Evolutionary conservation across 352 stramenopile genomes (phyloP).

Genomic region (Globisporangium nodosum): DNA sequence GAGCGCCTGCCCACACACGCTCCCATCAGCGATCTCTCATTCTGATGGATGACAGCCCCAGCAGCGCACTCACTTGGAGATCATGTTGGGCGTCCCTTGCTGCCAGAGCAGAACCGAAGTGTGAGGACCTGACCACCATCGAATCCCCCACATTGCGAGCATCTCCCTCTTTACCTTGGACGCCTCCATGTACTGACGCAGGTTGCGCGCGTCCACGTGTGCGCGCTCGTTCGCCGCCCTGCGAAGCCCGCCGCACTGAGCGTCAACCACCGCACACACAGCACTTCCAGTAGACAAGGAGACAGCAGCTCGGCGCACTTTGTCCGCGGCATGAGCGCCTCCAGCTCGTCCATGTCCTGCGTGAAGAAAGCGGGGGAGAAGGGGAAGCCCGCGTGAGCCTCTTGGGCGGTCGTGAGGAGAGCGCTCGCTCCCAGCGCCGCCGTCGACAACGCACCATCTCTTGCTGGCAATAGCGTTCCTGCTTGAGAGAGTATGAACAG

Average conservation of each 20-base stretch:
- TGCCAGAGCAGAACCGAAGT: background rate
- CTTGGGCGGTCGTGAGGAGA: background rate
- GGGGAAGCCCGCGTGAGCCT: background rate
- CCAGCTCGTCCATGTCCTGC: conserved; percentile 45
- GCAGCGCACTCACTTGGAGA: conserved; percentile 12
- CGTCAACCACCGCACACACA: background rate
- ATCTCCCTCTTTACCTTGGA: conserved; percentile 18
- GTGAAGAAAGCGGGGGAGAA: background rate
- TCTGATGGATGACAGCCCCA: background rate
- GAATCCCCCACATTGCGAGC: background rate
- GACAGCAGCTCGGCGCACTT: conserved; percentile 24
- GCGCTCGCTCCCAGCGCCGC: background rate
- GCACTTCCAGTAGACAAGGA: background rate
- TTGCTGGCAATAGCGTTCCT: too few species aligned
- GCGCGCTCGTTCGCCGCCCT: conserved; percentile 39
- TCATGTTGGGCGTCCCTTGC: conserved; percentile 9
- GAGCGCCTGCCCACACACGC: conserved; percentile 26
- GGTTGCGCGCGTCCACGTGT: conserved; percentile 36
- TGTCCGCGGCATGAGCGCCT: conserved; percentile 65
- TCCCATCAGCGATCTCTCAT: background rate
- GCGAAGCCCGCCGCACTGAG: background rate
- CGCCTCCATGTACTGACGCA: conserved; percentile 60
- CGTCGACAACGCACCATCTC: too few species aligned
- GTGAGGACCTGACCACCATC: background rate
- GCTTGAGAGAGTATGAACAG: too few species aligned